These are phyloP conservation scores for Grigorovia transvaalensis DNA, from an alignment of 805 yeast genomes.

Conservation along the genomic window DNA sequence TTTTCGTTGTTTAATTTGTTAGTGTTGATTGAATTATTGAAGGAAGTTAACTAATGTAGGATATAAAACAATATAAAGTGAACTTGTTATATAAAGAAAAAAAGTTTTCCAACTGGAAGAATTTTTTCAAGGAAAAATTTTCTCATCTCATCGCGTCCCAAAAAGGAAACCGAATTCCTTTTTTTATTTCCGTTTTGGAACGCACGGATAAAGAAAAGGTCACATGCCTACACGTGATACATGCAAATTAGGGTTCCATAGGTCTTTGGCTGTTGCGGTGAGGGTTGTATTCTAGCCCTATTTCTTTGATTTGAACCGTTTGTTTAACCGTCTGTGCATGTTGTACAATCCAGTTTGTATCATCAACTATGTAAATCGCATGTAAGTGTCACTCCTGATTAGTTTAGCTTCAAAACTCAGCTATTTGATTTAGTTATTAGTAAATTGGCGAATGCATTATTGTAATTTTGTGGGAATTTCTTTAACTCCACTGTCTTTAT, in stretches of 20 bases:
- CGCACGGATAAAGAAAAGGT: neutral
- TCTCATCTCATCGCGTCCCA: neutral
- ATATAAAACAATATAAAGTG: neutral
- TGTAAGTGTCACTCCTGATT: too few relatives aligned
- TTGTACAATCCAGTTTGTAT: too few relatives aligned
- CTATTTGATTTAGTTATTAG: conserved; percentile 2
- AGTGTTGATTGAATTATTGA: neutral
- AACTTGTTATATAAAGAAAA: neutral
- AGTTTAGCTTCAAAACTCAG: neutral
- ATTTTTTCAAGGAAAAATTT: neutral
- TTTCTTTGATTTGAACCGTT: too few relatives aligned
- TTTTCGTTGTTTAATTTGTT: conserved; percentile 1
- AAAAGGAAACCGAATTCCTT: neutral
- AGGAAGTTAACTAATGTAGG: neutral
- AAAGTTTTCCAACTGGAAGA: neutral
- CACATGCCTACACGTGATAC: too few relatives aligned
- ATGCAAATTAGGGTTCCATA: too few relatives aligned
- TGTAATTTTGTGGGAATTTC: conserved; percentile 11
- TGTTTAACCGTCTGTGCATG: too few relatives aligned
- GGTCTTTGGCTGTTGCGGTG: too few relatives aligned
- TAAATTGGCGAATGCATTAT: conserved; percentile 10
- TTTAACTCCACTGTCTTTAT: conserved; percentile 1
- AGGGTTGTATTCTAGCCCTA: too few relatives aligned
- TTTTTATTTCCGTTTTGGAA: neutral
- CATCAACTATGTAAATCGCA: too few relatives aligned